Base-by-base conservation (phyloP, 2,329 filamentous ascomycete genomes). In the Ceratocystiopsis sp. region DNA sequence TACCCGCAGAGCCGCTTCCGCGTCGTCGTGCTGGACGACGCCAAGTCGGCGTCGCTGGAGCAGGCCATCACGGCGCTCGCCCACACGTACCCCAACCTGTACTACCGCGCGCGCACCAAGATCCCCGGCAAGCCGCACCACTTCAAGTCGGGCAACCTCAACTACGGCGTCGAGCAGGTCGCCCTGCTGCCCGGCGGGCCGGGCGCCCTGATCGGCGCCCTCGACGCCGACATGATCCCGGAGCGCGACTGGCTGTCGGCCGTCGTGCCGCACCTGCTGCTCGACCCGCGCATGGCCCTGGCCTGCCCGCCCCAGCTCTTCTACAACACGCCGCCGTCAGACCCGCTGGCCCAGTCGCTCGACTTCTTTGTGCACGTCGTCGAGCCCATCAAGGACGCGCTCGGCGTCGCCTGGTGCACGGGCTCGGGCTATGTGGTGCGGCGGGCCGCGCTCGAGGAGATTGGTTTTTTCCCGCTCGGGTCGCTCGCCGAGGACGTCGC, bases 141-240 rank as follows among this genome's bases (percentile, higher is more conserved):
- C 53, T 78, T 73, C 62, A 79, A 79, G 60, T 73, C 75, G 1
- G 74, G 75, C 41, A 79, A 79, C 53, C 59, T 79, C 42, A 78
- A 77, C 57, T 70, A 73, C 44, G 75, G 71, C 33, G 56, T 74
- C 17, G 66, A 73, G 15, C 61, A 66, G 43, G 61, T 66, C 5
- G 60, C 62, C 15, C 52, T 57, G n/a, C 57, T 76, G 32, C 68
- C 69, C 1, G 71, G 69, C 16, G 72, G 72, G 19, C 61, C 69
- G n/a, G 63, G 64, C 36, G 63, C 71, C 51, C 78, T 65, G 54
- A 70, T 78, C 53, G 75, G 73, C n/a, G 70, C 71, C 35, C 59
- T 80, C 33, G 76, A 80, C 53, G 75, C 75, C 17, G 76, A 80
- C 53, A 80, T 80, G 75, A 78, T 79, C 55, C 70, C 73, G 7